These are phyloP conservation scores for Leishmania lainsoni DNA, from an alignment of 208 protist species.

Conservation along the genomic window DNA sequence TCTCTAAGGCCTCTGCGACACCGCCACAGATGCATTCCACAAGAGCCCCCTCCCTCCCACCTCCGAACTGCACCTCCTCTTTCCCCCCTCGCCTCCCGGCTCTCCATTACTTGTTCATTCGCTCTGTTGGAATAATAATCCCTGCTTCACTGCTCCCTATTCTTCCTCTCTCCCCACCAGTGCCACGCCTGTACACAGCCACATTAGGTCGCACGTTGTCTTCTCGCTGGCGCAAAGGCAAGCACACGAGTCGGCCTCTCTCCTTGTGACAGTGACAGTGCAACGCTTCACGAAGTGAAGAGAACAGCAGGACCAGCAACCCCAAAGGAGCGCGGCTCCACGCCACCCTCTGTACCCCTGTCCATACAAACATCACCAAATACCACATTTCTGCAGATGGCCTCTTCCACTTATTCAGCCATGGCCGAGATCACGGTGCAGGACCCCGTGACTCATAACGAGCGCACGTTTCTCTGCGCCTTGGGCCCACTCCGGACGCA, in stretches of 20 bases:
- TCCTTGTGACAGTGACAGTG: not conserved
- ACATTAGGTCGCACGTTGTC: not conserved
- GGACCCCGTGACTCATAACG: constrained; percentile 43
- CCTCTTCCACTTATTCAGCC: not conserved
- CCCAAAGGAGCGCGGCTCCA: not conserved
- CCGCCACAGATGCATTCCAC: not conserved
- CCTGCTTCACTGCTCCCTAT: not conserved
- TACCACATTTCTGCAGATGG: constrained; percentile 3
- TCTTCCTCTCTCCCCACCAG: not conserved
- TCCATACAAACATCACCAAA: not conserved
- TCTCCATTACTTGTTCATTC: not conserved
- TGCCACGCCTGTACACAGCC: not conserved
- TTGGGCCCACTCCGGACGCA: constrained; percentile 39
- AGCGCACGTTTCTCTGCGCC: constrained; percentile 54
- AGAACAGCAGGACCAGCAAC: not conserved
- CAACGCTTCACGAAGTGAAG: not conserved
- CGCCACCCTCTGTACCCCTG: not conserved
- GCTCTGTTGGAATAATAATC: not conserved
- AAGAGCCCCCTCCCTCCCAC: not conserved
- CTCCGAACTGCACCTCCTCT: not conserved
- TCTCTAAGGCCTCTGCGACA: not conserved
- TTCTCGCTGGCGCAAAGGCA: not conserved
- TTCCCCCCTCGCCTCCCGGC: no score
- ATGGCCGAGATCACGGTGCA: constrained; percentile 66
- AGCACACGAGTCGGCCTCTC: not conserved